A percentile compares a stretch with the other conserved stretches of the same genome.
Conservation (phyloP, 2,329 filamentous ascomycete species). For the Arthrobotrys musiformis region DNA sequence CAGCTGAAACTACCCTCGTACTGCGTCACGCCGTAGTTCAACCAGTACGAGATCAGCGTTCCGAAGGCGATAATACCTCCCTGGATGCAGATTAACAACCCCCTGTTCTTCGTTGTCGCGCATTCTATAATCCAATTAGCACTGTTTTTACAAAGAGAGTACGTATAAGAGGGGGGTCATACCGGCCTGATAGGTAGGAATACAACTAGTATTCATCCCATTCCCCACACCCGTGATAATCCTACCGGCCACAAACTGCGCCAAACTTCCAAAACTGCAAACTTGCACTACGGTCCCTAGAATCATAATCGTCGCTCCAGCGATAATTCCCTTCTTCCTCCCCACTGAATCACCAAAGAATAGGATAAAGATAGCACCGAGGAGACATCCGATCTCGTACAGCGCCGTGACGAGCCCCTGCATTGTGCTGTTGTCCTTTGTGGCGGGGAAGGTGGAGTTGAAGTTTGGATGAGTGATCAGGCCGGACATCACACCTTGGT, state of each 20-base stretch:
- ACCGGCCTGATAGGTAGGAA: conserved; percentile 66
- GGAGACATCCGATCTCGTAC: conserved; percentile 67
- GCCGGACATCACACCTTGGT: conserved; percentile 68
- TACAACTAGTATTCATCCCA: conserved; percentile 66
- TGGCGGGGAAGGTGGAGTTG: conserved; percentile 66
- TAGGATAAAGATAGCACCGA: conserved; percentile 67
- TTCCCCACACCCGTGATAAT: conserved; percentile 69
- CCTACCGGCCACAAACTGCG: conserved; percentile 70
- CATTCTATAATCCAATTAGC: conserved; percentile 50
- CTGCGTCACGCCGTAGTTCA: conserved; percentile 69
- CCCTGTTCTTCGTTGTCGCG: conserved; percentile 67
- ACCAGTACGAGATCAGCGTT: conserved; percentile 70
- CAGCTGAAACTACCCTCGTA: conserved; percentile 66
- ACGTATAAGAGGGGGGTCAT: conserved; percentile 61
- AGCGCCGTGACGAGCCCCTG: conserved; percentile 60
- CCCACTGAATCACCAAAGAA: conserved; percentile 70
- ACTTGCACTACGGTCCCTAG: conserved; percentile 71
- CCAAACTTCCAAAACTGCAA: conserved; percentile 64
- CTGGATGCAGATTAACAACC: conserved; percentile 71
- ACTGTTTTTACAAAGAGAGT: too few species aligned
- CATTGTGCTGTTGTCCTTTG: conserved; percentile 65
- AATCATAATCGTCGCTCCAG: conserved; percentile 71
- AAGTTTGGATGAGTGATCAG: conserved; percentile 68
- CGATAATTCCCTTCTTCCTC: conserved; percentile 69
- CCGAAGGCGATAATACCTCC: conserved; percentile 66